These are phyloP conservation scores for Hapsidospora chrysogenum DNA, from an alignment of 495 filamentous ascomycete species.

Conservation along the genomic window DNA sequence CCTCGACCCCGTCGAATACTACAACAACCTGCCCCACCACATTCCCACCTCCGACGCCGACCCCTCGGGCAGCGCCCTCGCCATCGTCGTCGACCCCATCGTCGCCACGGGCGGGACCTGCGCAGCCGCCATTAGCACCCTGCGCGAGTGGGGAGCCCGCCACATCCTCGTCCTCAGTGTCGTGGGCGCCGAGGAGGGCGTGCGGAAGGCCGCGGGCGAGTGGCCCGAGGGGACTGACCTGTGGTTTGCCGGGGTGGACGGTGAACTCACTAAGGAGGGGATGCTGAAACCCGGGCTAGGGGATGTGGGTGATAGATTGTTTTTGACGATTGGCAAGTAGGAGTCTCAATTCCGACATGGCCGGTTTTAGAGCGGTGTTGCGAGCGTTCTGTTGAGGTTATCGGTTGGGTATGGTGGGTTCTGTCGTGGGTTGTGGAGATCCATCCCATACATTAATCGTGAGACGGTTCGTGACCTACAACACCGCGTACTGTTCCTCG, in stretches of 20 bases:
- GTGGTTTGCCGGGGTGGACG: slow-evolving; percentile 70
- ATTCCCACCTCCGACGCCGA: slow-evolving; percentile 8
- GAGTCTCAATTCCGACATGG: neutral
- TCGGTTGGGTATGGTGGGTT: too few species aligned
- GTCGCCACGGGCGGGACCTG: slow-evolving; percentile 88
- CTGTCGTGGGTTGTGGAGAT: too few species aligned
- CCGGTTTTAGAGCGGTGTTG: too few species aligned
- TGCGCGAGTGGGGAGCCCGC: slow-evolving; percentile 79
- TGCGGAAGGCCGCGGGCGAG: slow-evolving; percentile 49
- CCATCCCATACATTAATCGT: neutral
- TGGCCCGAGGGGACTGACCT: slow-evolving; percentile 64
- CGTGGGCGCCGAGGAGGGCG: slow-evolving; percentile 49
- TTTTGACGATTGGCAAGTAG: slow-evolving; percentile 84
- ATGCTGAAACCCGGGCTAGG: slow-evolving; percentile 89
- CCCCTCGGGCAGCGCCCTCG: slow-evolving; percentile 35
- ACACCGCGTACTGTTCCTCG: slow-evolving; percentile 45
- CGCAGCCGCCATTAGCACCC: slow-evolving; percentile 73
- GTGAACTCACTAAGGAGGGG: slow-evolving; percentile 49
- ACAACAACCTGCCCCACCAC: slow-evolving; percentile 89
- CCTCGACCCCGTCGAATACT: slow-evolving; percentile 88
- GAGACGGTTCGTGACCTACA: too few species aligned
- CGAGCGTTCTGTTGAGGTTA: too few species aligned
- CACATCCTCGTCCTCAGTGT: slow-evolving; percentile 66
- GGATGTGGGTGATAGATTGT: slow-evolving; percentile 85
- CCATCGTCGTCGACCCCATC: slow-evolving; percentile 78